These are phyloP conservation scores for Saccharomyces hybrid DNA, from an alignment of 1,139 yeast species.

Conservation along the genomic window DNA sequence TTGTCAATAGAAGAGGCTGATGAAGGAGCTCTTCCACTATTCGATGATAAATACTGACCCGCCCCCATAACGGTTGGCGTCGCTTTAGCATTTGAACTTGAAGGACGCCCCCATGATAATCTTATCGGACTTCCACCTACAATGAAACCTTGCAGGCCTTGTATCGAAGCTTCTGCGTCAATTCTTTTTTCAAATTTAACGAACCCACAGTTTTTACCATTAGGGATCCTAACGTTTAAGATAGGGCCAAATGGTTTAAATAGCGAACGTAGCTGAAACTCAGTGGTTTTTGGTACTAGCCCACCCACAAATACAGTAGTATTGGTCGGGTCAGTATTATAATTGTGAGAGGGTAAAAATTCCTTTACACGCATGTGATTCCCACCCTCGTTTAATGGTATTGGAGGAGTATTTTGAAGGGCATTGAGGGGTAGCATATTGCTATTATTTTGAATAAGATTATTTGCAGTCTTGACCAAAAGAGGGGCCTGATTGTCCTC, in stretches of 20 bases:
- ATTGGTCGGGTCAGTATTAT: conserved; percentile 63
- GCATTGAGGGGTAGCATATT: background rate
- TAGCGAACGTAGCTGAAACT: conserved; percentile 62
- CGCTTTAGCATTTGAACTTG: conserved; percentile 12
- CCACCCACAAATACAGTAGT: conserved; percentile 97
- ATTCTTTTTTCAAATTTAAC: conserved; percentile 72
- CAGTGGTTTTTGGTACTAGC: conserved; percentile 64
- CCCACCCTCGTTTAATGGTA: background rate
- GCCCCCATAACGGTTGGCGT: conserved; percentile 4
- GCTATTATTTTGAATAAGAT: conserved; percentile 7
- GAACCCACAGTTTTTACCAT: conserved; percentile 91
- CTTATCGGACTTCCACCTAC: conserved; percentile 81
- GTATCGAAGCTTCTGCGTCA: conserved; percentile 84
- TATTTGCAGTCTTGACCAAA: conserved; percentile 15
- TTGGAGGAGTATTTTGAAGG: background rate
- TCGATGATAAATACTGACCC: conserved; percentile 3
- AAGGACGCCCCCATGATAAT: conserved; percentile 75
- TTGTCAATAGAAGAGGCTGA: conserved; percentile 5
- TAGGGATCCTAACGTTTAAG: conserved; percentile 79
- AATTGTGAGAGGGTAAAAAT: background rate
- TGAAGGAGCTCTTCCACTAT: background rate
- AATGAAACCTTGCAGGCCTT: conserved; percentile 87
- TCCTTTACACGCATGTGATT: background rate
- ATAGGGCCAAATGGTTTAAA: conserved; percentile 83
- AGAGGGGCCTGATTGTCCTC: conserved; percentile 8